Conservation (phyloP, 2,329 filamentous ascomycete genomes). For the Exserohilum turcica region DNA sequence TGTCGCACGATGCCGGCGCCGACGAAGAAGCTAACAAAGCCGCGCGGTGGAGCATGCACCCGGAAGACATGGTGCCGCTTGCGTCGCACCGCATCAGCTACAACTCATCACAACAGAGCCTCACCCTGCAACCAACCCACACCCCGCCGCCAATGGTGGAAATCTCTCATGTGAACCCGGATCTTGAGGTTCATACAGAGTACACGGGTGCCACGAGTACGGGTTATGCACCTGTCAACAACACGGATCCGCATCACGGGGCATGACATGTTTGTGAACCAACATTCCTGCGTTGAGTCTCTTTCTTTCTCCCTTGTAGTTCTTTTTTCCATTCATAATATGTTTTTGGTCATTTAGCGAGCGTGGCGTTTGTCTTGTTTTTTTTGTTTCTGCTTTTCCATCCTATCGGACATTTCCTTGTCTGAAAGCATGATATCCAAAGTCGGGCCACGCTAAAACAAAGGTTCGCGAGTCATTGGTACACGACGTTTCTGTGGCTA, state of each 20-base stretch:
- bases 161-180: conserved; percentile 1
- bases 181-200: conserved; percentile 7
- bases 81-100: conserved; percentile 25
- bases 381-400: too few relatives aligned
- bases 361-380: background rate
- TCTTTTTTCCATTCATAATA: background rate
- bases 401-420: too few relatives aligned
- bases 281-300: background rate
- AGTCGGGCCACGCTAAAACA: too few relatives aligned
- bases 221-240: conserved; percentile 20
- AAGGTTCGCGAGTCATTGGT: too few relatives aligned
- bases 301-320: background rate
- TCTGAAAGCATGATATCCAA: too few relatives aligned
- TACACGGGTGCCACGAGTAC: conserved; percentile 8
- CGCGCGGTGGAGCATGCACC: conserved; percentile 9
- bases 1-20: background rate
- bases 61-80: conserved; percentile 11
- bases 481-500: too few relatives aligned
- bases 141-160: conserved; percentile 17
- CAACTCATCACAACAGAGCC: conserved; percentile 14
- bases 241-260: conserved; percentile 20
- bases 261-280: conserved; percentile 7
- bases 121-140: conserved; percentile 25
- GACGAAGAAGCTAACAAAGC: conserved; percentile 6
- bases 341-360: background rate